Base-by-base conservation (phyloP, 805 yeast species). In the Candida tammaniensis region DNA sequence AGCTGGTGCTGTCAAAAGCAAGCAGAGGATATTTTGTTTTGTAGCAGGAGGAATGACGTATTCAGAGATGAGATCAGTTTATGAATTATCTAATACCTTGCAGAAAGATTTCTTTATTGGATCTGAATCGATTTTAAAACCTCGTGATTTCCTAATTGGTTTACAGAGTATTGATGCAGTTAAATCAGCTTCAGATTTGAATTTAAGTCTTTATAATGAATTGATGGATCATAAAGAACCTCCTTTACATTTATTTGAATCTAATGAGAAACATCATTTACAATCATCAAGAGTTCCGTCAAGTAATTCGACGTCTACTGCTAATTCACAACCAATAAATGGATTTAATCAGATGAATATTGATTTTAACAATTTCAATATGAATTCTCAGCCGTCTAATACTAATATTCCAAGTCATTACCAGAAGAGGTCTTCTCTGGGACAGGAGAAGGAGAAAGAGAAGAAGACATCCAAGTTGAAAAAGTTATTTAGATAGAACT, bases 31-130 rank as follows among this genome's bases (percentile, higher is more conserved):
- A 6, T 75, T 89, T 44, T 76, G 88, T 37, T 93, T 79, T 51
- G 74, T 87, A 17, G 82, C 95, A 2, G 99, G 99, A 15, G 98
- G 98, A 7, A 59, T 85, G 14, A 86, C 98, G 0, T 76, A 82
- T 45, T 74, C 89, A 2, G 99, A 93, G 57, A 63, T 83, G 18
- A 74, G 91, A 42, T 72, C 86, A 9, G 79, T 81, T 4, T 81
- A 85, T 47, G 91, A 86, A 43, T 68, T 87, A 30, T 74, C 86
- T 7, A 58, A 64, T 12, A 56, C 70, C 28, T 68, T 76, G 38
- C 76, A 82, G 49, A 81, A 78, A 52, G 95, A 87, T 41, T 73
- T 93, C 12, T 76, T 82, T 40, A 61, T 91, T 38, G 98, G 98
- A 0, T 78, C 89, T 10, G 94, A 85, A 53, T 78, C 82, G 34